Evolutionary conservation across 345 rosid genomes (phyloP), one percentile per base, ranked within the genome.

Genomic region (Linum trigynum): DNA sequence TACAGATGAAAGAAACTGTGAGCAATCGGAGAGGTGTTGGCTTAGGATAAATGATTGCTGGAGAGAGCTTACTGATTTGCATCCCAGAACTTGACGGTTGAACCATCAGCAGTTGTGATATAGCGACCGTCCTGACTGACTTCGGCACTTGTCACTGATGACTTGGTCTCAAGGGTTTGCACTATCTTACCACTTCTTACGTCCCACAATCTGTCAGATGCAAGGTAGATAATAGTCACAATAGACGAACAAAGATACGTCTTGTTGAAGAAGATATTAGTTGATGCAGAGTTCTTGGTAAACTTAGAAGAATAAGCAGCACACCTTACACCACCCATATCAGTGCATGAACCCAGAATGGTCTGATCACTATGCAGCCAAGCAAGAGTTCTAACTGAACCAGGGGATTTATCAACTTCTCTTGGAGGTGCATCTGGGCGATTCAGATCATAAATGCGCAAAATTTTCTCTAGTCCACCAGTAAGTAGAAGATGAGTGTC

Each of bases 331-430:
- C 97, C 92, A 66, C 95, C 88, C 9, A 85, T 82, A 70, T 91
- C 95, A 76, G 87, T 73, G 70, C 94, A 95, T 66, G 99, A 84
- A 79, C 99, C 88, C 65, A 94, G 68, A 65, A 94, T 88, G 58
- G 99, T 90, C 80, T 88, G 92, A 75, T 94, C 97, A 74, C 90
- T 83, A 71, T 94, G 99, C 78, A 94, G 94, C 99, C 99, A 94
- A 5, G 92, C 83, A 39, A 83, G 88, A 38, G 96, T 85, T 80
- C 97, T 80, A 41, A 94, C 81, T 62, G 96, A 90, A 75, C 96
- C 91, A 58, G 95, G 90, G 38, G 92, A 86, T n/a, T 79, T 81
- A 69, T 79, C 91, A 72, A 95, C 83, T 83, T 88, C 92, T 83
- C 86, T 86, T 55, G 99, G 89, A 62, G 96, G 79, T 57, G 91